phyloP scores from a whole-genome alignment of 192 early-diverging fungal species.

The Linnemannia exigua region DNA sequence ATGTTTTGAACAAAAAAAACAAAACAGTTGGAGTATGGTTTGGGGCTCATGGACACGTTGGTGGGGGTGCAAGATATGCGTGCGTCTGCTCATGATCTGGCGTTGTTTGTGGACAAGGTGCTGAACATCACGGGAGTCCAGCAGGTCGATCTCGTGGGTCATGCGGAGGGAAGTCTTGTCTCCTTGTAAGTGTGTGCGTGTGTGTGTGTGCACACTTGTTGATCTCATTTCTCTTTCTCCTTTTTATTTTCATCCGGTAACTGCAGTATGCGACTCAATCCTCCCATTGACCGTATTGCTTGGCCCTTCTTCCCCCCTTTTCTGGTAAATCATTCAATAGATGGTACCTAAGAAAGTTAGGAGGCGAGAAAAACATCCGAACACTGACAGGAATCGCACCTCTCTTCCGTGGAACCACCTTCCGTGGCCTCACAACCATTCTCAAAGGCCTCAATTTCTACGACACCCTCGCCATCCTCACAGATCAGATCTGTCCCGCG shows the following conservation, averaged over 20 bases:
- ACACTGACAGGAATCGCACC: neutral
- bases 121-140: slow-evolving; percentile 1
- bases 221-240: neutral
- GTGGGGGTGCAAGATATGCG: slow-evolving; percentile 12
- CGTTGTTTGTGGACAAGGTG: neutral
- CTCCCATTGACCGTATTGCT: neutral
- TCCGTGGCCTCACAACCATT: neutral
- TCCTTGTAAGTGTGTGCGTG: neutral
- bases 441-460: slow-evolving; percentile 6
- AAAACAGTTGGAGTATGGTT: neutral
- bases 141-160: slow-evolving; percentile 7
- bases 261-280: neutral
- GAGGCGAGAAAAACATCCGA: neutral
- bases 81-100: slow-evolving; percentile 1
- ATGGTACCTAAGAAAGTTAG: neutral
- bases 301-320: neutral
- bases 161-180: neutral
- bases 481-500: neutral
- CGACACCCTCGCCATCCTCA: neutral
- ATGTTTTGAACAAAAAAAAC: neutral
- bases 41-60: slow-evolving; percentile 5
- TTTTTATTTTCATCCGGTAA: neutral
- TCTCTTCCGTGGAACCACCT: neutral
- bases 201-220: neutral
- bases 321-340: neutral